Base-by-base conservation (phyloP, 768 basidiomycete genomes). In the Lactifluus piperatus region DNA sequence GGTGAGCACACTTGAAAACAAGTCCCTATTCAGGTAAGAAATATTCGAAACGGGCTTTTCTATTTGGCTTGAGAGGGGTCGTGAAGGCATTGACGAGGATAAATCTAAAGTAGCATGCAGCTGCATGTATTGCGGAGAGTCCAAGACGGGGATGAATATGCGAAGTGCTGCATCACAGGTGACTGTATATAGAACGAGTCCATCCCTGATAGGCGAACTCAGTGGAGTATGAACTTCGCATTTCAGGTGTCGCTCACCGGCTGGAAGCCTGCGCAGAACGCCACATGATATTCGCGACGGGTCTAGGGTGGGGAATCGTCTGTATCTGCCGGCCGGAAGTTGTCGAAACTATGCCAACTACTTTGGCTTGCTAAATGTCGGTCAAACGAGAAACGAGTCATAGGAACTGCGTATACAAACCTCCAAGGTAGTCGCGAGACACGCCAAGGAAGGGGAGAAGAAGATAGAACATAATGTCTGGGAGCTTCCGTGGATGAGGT, bases 61-160 rank as follows among this genome's bases (percentile, higher is more conserved):
- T 37, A 45, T 26, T 13, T 55, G 49, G 34, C 48, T 64, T 63
- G 73, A 61, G 68, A 43, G 71, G 65, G 59, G 75, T 57, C 36
- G 73, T 71, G 60, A 75, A 71, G 56, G 79, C 71, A 83, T 66
- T 36, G 86, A 81, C n/a, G 83, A 81, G 64, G 77, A 83, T 8
- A 83, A 70, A 68, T 94, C 90, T 48, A 94, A 69, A 2, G 88
- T 79, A 7, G 86, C 81, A 67, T 93, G 91, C 5, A 97, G 79
- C 70, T 95, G 94, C 41, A 97, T 77, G 68, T 83, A 80, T 62
- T 84, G 82, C 13, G 92, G 91, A 16, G 85, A 82, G 69, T 97
- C 94, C 46, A 97, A 73, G 13, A 97, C 90, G 5, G 94, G 91
- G 34, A 89, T 74, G 70, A 91, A 94, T 66, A 97, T 83, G 24